These are phyloP conservation scores for Lactarius pseudohatsudake DNA, from an alignment of 768 basidiomycete genomes.

Conservation along the genomic window DNA sequence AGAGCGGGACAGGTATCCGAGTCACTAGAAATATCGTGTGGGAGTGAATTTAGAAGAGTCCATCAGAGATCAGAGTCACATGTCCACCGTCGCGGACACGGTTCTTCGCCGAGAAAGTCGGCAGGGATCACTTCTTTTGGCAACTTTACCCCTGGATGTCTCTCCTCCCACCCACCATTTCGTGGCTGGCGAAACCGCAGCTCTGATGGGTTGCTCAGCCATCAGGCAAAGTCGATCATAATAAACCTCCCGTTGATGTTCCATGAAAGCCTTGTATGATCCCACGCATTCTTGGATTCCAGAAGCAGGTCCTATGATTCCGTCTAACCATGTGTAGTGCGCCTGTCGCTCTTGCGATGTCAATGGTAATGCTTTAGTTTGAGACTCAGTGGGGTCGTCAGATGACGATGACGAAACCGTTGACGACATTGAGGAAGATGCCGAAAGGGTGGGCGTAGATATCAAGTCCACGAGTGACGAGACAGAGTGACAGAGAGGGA, in stretches of 20 bases:
- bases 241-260: slow-evolving; percentile 46
- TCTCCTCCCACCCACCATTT: slow-evolving; percentile 9
- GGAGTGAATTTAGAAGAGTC: background rate
- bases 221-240: slow-evolving; percentile 41
- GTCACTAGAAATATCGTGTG: background rate
- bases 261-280: slow-evolving; percentile 53
- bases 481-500: slow-evolving; percentile 15
- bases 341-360: slow-evolving; percentile 45
- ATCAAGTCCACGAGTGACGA: slow-evolving; percentile 31
- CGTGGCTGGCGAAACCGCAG: background rate
- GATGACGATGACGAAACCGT: slow-evolving; percentile 13
- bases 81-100: slow-evolving; percentile 21
- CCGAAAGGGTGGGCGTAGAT: slow-evolving; percentile 9
- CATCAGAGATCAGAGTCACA: slow-evolving; percentile 6
- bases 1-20: slow-evolving; percentile 2
- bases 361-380: slow-evolving; percentile 13
- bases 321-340: slow-evolving; percentile 52
- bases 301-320: slow-evolving; percentile 45
- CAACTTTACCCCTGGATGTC: background rate
- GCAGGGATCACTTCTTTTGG: background rate
- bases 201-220: slow-evolving; percentile 14
- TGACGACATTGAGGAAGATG: slow-evolving; percentile 20
- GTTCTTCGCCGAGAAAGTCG: slow-evolving; percentile 21
- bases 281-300: slow-evolving; percentile 53
- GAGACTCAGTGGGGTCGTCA: slow-evolving; percentile 19